Percentiles rank a stretch among this genome's conserved stretches.
Conservation (phyloP, 768 basidiomycete genomes). For the Baorangia bicolor region DNA sequence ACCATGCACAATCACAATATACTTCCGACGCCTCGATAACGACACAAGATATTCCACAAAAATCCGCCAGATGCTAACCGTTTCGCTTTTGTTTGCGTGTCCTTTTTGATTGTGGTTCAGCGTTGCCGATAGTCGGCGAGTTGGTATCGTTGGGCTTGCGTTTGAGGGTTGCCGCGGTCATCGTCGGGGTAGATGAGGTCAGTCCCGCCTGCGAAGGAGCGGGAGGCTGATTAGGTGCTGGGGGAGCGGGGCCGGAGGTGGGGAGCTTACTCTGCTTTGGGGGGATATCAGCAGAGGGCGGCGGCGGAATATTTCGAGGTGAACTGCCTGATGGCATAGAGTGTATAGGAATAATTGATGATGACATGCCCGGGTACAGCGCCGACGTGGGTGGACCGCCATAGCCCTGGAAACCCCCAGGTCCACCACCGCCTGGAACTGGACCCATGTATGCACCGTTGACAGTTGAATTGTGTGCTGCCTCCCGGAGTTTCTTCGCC, state of each 20-base stretch:
- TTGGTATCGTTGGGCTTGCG: constrained; percentile 48
- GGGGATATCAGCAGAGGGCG: constrained; percentile 51
- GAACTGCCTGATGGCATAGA: constrained; percentile 42
- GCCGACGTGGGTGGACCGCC: constrained; percentile 39
- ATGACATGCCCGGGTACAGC: constrained; percentile 44
- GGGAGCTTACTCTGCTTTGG: constrained; percentile 66
- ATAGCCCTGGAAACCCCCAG: constrained; percentile 24
- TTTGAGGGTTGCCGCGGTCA: constrained; percentile 52
- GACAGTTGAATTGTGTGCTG: constrained; percentile 7
- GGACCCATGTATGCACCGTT: constrained; percentile 23
- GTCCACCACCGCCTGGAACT: constrained; percentile 19
- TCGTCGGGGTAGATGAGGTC: constrained; percentile 46
- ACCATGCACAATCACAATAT: constrained; percentile 28
- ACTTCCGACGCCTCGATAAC: constrained; percentile 29
- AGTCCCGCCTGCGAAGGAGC: constrained; percentile 42
- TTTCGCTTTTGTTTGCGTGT: constrained; percentile 57
- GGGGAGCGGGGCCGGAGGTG: constrained; percentile 41
- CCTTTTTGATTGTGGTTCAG: constrained; percentile 51
- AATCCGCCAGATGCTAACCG: constrained; percentile 37
- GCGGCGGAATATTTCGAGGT: constrained; percentile 46
- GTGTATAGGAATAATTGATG: constrained; percentile 45
- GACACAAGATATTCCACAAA: constrained; percentile 36
- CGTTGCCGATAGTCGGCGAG: constrained; percentile 51
- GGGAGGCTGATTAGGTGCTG: constrained; percentile 40
- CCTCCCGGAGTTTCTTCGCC: constrained; percentile 40